phyloP scores from a whole-genome alignment of 2,329 filamentous ascomycete genomes.

The Scedosporium boydii region DNA sequence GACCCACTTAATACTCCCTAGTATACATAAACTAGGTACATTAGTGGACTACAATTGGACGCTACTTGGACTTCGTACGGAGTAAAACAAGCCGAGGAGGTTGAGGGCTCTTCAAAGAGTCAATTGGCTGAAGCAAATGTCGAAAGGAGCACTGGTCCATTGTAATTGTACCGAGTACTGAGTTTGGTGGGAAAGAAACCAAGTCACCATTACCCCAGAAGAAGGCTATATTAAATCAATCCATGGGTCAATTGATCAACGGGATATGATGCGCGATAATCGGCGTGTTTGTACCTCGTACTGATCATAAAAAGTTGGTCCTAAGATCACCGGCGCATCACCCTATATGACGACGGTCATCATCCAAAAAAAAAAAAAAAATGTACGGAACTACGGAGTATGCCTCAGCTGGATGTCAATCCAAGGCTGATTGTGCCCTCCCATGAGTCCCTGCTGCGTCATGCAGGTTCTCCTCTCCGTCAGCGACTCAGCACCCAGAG shows the following conservation, averaged over 20 bases:
- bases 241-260: too few species aligned
- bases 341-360: neutral
- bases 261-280: neutral
- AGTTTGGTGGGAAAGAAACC: too few species aligned
- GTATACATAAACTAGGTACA: neutral
- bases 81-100: too few species aligned
- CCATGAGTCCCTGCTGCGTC: neutral
- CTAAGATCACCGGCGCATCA: constrained; percentile 2
- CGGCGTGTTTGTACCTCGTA: neutral
- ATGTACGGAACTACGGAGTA: too few species aligned
- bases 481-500: neutral
- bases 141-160: too few species aligned
- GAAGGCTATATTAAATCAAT: too few species aligned
- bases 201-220: too few species aligned
- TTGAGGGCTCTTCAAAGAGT: too few species aligned
- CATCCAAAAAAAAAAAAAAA: neutral
- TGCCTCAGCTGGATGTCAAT: neutral
- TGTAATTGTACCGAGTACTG: too few species aligned
- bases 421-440: neutral
- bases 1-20: neutral
- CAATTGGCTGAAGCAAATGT: too few species aligned
- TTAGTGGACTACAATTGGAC: too few species aligned
- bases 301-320: neutral
- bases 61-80: too few species aligned
- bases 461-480: neutral